Evolutionary conservation across 345 rosid genomes (phyloP).

Genomic region (Eucalyptus albens): DNA sequence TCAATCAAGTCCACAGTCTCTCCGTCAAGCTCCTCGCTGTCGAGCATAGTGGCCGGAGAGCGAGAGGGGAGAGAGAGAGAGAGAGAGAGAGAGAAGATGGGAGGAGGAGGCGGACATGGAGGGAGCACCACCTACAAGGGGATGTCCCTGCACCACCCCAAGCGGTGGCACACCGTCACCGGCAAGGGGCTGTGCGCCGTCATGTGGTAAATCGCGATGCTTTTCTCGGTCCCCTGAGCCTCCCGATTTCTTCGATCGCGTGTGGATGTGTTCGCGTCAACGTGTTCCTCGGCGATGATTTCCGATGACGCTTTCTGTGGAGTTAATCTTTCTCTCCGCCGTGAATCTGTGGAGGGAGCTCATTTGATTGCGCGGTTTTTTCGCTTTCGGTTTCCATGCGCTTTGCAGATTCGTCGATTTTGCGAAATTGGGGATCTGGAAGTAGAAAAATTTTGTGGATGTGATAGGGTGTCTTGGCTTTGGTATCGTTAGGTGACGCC

Average conservation of each 20-base stretch:
- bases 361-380: background rate
- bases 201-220: slow-evolving; percentile 40
- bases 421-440: background rate
- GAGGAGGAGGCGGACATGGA: slow-evolving; percentile 73
- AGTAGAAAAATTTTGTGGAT: background rate
- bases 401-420: background rate
- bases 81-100: slow-evolving; percentile 14
- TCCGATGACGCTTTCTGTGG: background rate
- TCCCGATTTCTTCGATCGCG: background rate
- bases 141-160: slow-evolving; percentile 56
- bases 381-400: background rate
- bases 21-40: background rate
- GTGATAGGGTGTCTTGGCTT: background rate
- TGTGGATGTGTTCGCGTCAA: background rate
- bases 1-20: background rate
- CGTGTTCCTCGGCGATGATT: background rate
- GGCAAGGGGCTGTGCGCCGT: slow-evolving; percentile 88
- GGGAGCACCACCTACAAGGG: slow-evolving; percentile 61
- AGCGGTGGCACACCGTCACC: slow-evolving; percentile 80
- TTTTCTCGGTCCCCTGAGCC: background rate
- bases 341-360: background rate
- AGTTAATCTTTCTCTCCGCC: background rate
- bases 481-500: background rate
- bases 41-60: background rate
- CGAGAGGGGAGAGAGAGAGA: background rate